Percentiles rank a stretch among this genome's conserved stretches.
Evolutionary conservation across 2,329 filamentous ascomycete genomes (phyloP).

Genomic region (Colletotrichum agaves): DNA sequence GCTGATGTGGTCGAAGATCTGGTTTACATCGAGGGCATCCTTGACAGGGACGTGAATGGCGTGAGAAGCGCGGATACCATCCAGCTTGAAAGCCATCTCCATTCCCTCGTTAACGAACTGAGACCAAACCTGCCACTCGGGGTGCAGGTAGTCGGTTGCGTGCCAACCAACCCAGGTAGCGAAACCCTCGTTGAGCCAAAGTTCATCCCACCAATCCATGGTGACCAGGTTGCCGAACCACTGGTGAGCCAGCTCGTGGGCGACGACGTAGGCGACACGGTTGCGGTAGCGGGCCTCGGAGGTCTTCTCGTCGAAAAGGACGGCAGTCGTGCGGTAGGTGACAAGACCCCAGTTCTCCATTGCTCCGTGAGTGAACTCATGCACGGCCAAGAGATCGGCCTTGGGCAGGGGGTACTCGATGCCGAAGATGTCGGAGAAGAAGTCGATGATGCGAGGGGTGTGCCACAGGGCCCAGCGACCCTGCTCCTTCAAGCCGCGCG

Average conservation of each 20-base stretch:
- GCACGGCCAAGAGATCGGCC: constrained; percentile 88
- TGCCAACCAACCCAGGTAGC: constrained; percentile 99
- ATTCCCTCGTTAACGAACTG: constrained; percentile 97
- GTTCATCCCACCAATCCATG: constrained; percentile 96
- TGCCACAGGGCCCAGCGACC: constrained; percentile 90
- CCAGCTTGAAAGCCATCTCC: constrained; percentile 89
- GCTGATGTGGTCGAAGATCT: constrained; percentile 97
- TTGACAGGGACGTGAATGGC: constrained; percentile 95
- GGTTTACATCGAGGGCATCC: constrained; percentile 91
- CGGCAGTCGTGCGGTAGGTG: constrained; percentile 93
- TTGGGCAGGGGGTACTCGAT: constrained; percentile 95
- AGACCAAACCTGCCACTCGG: constrained; percentile 97
- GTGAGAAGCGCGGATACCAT: constrained; percentile 90
- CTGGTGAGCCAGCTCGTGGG: constrained; percentile 96
- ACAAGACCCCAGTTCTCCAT: constrained; percentile 99
- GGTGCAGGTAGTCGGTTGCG: constrained; percentile 89
- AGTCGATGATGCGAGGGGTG: constrained; percentile 93
- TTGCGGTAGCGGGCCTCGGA: constrained; percentile 94
- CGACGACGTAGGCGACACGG: constrained; percentile 94
- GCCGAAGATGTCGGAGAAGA: constrained; percentile 93
- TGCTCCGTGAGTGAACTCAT: constrained; percentile 88
- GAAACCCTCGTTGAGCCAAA: constrained; percentile 96
- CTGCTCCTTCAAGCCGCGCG: constrained; percentile 91
- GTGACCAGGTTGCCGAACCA: constrained; percentile 97
- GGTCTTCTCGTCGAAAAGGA: constrained; percentile 93